These are phyloP conservation scores for Zancudomyces culisetae DNA, from an alignment of 371 early-diverging fungal genomes.

Conservation along the genomic window DNA sequence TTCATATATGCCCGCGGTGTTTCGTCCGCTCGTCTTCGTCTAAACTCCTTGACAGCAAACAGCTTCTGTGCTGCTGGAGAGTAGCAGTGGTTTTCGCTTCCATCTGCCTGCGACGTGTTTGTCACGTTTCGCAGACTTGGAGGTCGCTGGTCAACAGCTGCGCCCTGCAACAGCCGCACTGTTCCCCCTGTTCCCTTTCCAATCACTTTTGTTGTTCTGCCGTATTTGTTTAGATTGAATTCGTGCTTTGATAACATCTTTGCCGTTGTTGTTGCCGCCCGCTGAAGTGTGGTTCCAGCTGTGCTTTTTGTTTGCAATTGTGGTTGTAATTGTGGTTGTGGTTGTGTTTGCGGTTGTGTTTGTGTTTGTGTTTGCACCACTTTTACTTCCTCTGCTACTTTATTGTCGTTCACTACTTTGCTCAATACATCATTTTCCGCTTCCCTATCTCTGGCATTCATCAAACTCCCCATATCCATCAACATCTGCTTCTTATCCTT, in stretches of 20 bases:
- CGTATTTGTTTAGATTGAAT: conserved; percentile 20
- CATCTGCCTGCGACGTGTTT: conserved; percentile 19
- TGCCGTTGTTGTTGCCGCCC: background rate
- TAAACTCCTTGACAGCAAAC: conserved; percentile 67
- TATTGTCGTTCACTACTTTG: background rate
- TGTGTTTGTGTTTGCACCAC: background rate
- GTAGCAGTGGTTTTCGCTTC: conserved; percentile 11
- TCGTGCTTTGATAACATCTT: conserved; percentile 20
- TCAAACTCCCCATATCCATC: background rate
- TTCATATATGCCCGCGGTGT: conserved; percentile 61
- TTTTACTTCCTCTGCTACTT: background rate
- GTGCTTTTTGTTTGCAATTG: background rate
- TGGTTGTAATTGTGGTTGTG: background rate
- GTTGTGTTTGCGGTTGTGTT: background rate
- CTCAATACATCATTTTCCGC: background rate
- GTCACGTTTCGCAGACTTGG: conserved; percentile 23
- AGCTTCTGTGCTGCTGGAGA: conserved; percentile 25
- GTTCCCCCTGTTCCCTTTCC: conserved; percentile 58
- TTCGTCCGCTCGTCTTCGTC: conserved; percentile 41
- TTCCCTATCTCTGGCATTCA: background rate
- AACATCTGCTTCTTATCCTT: background rate
- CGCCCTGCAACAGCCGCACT: conserved; percentile 32
- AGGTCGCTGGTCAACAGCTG: conserved; percentile 13
- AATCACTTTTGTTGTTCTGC: conserved; percentile 30
- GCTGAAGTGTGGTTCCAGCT: background rate